A percentile compares a stretch with the other conserved stretches of the same genome.
phyloP scores from a whole-genome alignment of 495 filamentous ascomycete species.

The Amphirosellinia nigrospora region DNA sequence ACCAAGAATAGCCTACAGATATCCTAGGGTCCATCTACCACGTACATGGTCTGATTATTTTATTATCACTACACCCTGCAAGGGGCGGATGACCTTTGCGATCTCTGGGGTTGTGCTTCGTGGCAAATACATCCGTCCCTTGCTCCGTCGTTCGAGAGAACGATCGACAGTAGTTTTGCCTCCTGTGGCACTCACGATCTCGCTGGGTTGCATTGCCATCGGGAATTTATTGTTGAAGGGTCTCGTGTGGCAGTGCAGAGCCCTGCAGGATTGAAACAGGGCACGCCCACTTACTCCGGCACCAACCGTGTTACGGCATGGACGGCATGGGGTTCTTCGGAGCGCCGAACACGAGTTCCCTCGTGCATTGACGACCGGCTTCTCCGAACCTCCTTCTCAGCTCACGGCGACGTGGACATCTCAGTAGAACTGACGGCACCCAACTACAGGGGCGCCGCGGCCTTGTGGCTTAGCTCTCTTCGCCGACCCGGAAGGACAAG shows the following conservation, averaged over 20 bases:
- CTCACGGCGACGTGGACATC: conserved; percentile 3
- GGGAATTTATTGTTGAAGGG: conserved; percentile 19
- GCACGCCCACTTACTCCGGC: conserved; percentile 9
- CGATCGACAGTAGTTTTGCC: conserved; percentile 9
- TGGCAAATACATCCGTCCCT: conserved; percentile 5
- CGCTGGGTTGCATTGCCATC: conserved; percentile 21
- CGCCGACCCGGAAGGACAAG: neutral
- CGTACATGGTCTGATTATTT: neutral
- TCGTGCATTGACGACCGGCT: conserved; percentile 18
- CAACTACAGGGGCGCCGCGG: conserved; percentile 15
- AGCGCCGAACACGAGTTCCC: conserved; percentile 25
- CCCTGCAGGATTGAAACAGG: conserved; percentile 17
- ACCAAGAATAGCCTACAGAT: conserved; percentile 19
- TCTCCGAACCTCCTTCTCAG: neutral
- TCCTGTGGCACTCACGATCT: conserved; percentile 15
- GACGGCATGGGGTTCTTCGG: conserved; percentile 17
- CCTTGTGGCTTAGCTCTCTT: neutral
- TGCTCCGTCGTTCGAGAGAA: conserved; percentile 11
- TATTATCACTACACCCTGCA: conserved; percentile 11
- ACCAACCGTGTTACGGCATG: conserved; percentile 10
- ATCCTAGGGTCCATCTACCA: conserved; percentile 1
- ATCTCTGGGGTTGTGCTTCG: neutral
- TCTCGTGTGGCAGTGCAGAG: conserved; percentile 25
- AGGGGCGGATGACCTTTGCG: conserved; percentile 8
- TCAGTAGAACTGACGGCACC: conserved; percentile 2